Percentiles rank a stretch among this genome's conserved stretches.
phyloP scores from a whole-genome alignment of 192 early-diverging fungal genomes.

The Bifiguratus adelaidae region DNA sequence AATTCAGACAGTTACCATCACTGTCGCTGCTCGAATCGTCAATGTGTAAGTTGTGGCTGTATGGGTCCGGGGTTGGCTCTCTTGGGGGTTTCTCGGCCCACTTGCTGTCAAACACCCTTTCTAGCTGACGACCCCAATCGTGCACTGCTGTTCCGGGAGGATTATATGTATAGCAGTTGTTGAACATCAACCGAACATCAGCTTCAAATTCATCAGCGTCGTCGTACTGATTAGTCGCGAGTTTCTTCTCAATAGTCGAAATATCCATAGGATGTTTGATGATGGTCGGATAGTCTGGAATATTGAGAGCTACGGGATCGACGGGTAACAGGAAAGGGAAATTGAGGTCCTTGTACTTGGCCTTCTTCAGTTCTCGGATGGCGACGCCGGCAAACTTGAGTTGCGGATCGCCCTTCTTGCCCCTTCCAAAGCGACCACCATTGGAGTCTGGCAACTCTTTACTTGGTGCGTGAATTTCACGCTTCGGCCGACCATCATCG shows the following conservation, averaged over 20 bases:
- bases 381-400: constrained; percentile 51
- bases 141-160: constrained; percentile 55
- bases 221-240: constrained; percentile 54
- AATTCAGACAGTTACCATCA: no score
- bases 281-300: constrained; percentile 79
- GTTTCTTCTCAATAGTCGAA: constrained; percentile 60
- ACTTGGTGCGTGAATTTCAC: constrained; percentile 49
- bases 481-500: constrained; percentile 52
- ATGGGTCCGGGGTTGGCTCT: constrained; percentile 8
- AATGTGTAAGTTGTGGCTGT: no score
- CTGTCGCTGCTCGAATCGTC: no score
- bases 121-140: constrained; percentile 55
- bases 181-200: constrained; percentile 73
- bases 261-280: constrained; percentile 89
- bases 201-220: constrained; percentile 57
- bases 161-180: constrained; percentile 82
- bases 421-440: constrained; percentile 7
- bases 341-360: constrained; percentile 51
- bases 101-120: constrained; percentile 70
- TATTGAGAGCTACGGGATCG: constrained; percentile 71
- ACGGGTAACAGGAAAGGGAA: constrained; percentile 79
- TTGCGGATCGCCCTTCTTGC: constrained; percentile 43
- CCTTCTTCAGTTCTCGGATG: constrained; percentile 56
- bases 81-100: constrained; percentile 47
- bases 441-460: constrained; percentile 32